Evolutionary conservation across 192 early-diverging fungal genomes (phyloP).

Genomic region (Chytriomyces hyalinus): DNA sequence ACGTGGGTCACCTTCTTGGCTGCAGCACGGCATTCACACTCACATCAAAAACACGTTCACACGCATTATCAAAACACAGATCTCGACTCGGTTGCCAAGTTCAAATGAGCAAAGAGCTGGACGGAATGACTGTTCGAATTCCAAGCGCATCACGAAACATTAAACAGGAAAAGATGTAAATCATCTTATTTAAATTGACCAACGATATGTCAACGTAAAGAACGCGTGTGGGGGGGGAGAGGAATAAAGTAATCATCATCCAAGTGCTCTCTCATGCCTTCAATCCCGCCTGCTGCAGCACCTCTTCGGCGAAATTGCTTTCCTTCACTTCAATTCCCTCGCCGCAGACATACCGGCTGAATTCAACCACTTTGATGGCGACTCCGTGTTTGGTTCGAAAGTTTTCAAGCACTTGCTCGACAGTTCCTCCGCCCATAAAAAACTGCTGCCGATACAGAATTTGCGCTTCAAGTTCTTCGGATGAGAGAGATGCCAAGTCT

Average conservation of each 20-base stretch:
- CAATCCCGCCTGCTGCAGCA: slow-evolving; percentile 59
- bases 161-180: slow-evolving; percentile 45
- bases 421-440: slow-evolving; percentile 77
- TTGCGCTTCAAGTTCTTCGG: slow-evolving; percentile 50
- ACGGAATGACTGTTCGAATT: slow-evolving; percentile 85
- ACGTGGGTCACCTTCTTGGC: slow-evolving; percentile 63
- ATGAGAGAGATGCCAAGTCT: neutral
- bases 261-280: neutral
- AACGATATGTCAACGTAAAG: too few species aligned
- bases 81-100: slow-evolving; percentile 95
- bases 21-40: too few species aligned
- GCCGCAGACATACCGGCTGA: slow-evolving; percentile 80
- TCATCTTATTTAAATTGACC: neutral
- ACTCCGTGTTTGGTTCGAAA: slow-evolving; percentile 40
- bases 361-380: slow-evolving; percentile 65
- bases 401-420: slow-evolving; percentile 65
- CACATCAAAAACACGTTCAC: too few species aligned
- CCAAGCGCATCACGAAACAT: slow-evolving; percentile 93
- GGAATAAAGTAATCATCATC: too few species aligned
- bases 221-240: too few species aligned
- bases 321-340: slow-evolving; percentile 83
- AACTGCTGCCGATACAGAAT: slow-evolving; percentile 76
- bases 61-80: slow-evolving; percentile 40
- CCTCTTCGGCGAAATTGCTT: slow-evolving; percentile 83
- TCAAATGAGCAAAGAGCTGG: slow-evolving; percentile 79